Base-by-base conservation (phyloP, 2,329 filamentous ascomycete species). In the Pseudogymnoascus sp. region DNA sequence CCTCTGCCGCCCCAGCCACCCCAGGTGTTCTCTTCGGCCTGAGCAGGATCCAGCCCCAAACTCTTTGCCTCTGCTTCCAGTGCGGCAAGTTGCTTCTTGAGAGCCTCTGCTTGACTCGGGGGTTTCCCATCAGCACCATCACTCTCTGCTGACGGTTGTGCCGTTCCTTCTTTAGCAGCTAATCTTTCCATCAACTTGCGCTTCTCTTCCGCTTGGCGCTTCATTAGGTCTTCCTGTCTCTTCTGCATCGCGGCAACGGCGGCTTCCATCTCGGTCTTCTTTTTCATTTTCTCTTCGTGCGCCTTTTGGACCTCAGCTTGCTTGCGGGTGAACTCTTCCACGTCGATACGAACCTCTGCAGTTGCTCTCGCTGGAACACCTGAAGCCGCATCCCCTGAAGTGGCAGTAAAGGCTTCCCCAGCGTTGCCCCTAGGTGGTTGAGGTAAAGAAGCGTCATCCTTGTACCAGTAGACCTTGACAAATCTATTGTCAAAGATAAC, bases 401-500 rank as follows among this genome's bases (percentile, higher is more conserved):
- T 65, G 14, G 73, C 72, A 18, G n/a, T 18, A 35, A 33, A 35
- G 14, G 5, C 11, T 8, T 56, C 50, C 11, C 28, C 50, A 21
- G 28, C 10, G 28, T 56, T 33, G 14, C 69, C 73, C 56, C 63
- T 42, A 25, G 69, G 68, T 11, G 69, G 69, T 61, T 72, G 69
- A 25, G 72, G 71, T 31, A 73, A 60, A 7, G 71, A 68, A 14
- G 70, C 44, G 25, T 81, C 79, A 5, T 82, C 80, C 68, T 84
- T 87, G 71, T 85, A 82, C 90, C 90, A 93, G 69, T 88, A 92
- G 0, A 93, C 87, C 69, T 91, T 92, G 59, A 94, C 90, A 69
- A 94, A 94, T 10, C 90, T 81, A 68, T 93, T 94, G 69, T 92
- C 88, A 70, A 93, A 94, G 50, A 94, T 87, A 56, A 86, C 87